These are phyloP conservation scores for Spergularia azorica DNA, from an alignment of 179 eudicot genomes.

Conservation along the genomic window DNA sequence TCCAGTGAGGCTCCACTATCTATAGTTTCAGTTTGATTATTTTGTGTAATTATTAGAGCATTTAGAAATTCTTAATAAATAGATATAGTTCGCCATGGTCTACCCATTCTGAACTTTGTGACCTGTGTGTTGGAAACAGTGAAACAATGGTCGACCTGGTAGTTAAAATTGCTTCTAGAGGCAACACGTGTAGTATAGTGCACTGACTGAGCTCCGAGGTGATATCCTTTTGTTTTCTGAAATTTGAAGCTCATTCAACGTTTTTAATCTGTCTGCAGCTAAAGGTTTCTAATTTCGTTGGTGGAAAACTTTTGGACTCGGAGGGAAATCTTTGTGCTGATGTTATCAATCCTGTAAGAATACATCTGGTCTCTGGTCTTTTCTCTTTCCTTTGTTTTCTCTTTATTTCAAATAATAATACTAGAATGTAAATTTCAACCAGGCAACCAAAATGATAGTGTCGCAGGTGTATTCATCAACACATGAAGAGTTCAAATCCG, in stretches of 20 bases:
- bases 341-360: constrained; percentile 73
- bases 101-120: neutral
- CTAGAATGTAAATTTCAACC: constrained; percentile 8
- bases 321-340: constrained; percentile 45
- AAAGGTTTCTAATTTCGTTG: constrained; percentile 67
- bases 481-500: constrained; percentile 63
- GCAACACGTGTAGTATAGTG: neutral
- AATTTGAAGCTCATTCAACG: neutral
- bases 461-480: constrained; percentile 75
- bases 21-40: neutral
- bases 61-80: neutral
- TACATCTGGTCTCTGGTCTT: neutral
- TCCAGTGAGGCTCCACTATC: constrained; percentile 14
- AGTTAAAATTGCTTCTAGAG: neutral
- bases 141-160: neutral
- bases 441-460: constrained; percentile 81
- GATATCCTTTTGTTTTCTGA: constrained; percentile 7
- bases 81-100: neutral
- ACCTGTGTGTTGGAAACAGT: constrained; percentile 3
- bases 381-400: neutral
- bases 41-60: neutral
- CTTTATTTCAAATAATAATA: neutral
- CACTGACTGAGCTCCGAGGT: neutral
- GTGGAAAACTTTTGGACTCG: constrained; percentile 65
- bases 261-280: constrained; percentile 24